Evolutionary conservation across 2,329 filamentous ascomycete species (phyloP), one percentile per base, ranked within the genome.

Genomic region (Albophoma yamanashiensis): DNA sequence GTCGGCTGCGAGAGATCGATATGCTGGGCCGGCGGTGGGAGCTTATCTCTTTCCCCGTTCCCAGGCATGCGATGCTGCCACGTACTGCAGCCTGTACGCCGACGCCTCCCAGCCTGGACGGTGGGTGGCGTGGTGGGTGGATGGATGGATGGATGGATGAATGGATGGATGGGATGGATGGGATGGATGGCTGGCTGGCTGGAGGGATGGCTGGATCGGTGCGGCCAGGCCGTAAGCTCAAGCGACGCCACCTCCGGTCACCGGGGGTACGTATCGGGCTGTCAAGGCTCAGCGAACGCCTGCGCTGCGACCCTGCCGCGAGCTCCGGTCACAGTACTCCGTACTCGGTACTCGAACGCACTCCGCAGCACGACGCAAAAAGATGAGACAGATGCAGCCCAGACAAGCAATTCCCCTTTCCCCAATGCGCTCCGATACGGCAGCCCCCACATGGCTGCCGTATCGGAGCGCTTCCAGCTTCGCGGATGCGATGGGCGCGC

Each of bases 391-490:
- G 59, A 56, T 56, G 22, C 45, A 53, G 31, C 39, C 43, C 27
- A 52, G 47, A 53, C 31, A 53, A 53, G 50, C 43, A 57, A 25
- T 38, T 45, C 31, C 40, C 20, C 36, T 9, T 27, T 15, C 25
- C 20, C 40, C 22, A 47, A 5, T n/a, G n/a, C n/a, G n/a, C n/a
- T n/a, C n/a, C n/a, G n/a, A n/a, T n/a, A n/a, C n/a, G 27, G 27
- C 27, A 31, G 27, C 27, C 27, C 27, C 27, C 43, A 9, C 25
- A n/a, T n/a, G 34, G 12, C 53, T 22, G 57, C 60, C 65, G 64
- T 65, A 65, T 66, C 63, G 64, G 65, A 64, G 61, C 40, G 58
- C 61, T 66, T 64, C 62, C 63, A 64, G 60, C 55, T 39, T 22
- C 38, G 38, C 17, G 39, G 47, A 27, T n/a, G 57, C 20, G 45